Evolutionary conservation across 2,329 filamentous ascomycete genomes (phyloP).

Genomic region (Diaporthe batatas): DNA sequence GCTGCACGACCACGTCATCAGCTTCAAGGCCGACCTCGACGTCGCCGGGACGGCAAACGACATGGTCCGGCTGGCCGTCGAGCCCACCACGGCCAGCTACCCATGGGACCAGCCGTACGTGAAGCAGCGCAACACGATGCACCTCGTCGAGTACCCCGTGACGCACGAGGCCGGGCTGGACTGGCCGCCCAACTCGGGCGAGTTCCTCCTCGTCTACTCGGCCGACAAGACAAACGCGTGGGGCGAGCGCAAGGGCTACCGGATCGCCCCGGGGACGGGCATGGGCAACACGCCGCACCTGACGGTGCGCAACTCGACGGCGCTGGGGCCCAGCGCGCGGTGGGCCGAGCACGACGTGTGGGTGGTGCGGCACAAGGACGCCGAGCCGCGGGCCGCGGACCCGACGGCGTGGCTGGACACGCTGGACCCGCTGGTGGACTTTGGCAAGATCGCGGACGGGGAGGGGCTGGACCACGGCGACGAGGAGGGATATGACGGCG

Average conservation of each 20-base stretch:
- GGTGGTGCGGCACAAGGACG: conserved; percentile 60
- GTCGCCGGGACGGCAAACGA: conserved; percentile 51
- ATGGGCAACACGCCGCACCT: conserved; percentile 45
- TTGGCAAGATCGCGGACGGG: conserved; percentile 53
- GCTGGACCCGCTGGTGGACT: conserved; percentile 56
- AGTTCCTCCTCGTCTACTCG: conserved; percentile 56
- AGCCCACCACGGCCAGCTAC: conserved; percentile 47
- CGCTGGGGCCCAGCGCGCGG: conserved; percentile 49
- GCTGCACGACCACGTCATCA: conserved; percentile 56
- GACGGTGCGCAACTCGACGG: conserved; percentile 49
- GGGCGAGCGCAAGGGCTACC: conserved; percentile 58
- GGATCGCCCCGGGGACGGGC: conserved; percentile 53
- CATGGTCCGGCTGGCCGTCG: conserved; percentile 50
- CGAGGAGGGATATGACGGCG: conserved; percentile 45
- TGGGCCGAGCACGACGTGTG: conserved; percentile 51
- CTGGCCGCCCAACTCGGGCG: conserved; percentile 52
- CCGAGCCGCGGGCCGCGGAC: conserved; percentile 54
- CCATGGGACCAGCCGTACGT: conserved; percentile 41
- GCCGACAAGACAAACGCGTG: conserved; percentile 53
- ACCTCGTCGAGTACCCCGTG: conserved; percentile 37
- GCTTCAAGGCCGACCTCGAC: conserved; percentile 58
- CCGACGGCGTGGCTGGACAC: conserved; percentile 53
- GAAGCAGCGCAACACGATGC: conserved; percentile 41
- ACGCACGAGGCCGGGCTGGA: conserved; percentile 37
- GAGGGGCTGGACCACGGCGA: conserved; percentile 51